Percentiles rank a stretch among this genome's conserved stretches.
Conservation (phyloP, 2,329 filamentous ascomycete species). For the Bipolaris cookei region DNA sequence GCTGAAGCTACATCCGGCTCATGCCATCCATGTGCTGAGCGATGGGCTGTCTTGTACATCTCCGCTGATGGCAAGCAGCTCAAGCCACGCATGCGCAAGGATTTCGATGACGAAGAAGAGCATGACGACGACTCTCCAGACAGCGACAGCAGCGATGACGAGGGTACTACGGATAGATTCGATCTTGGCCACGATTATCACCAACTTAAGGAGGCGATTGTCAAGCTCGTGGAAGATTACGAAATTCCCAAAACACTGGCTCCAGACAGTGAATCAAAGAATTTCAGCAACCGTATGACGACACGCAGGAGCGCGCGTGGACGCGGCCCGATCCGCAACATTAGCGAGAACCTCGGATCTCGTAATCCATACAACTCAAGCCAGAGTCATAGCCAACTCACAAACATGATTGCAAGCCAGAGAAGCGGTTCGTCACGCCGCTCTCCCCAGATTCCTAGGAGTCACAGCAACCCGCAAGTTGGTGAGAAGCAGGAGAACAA, state of each 20-base stretch:
- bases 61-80: conserved; percentile 73
- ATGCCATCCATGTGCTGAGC: conserved; percentile 80
- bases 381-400: conserved; percentile 45
- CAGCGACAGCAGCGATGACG: conserved; percentile 57
- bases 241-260: conserved; percentile 75
- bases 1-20: conserved; percentile 68
- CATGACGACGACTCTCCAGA: conserved; percentile 65
- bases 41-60: conserved; percentile 83
- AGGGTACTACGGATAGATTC: conserved; percentile 51
- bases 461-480: conserved; percentile 50
- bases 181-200: conserved; percentile 81
- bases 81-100: conserved; percentile 75
- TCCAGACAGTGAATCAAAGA: conserved; percentile 64
- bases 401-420: conserved; percentile 48
- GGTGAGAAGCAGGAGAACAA: conserved; percentile 48
- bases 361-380: conserved; percentile 58
- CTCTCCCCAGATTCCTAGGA: conserved; percentile 48
- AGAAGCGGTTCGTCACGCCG: conserved; percentile 44
- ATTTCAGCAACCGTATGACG: conserved; percentile 74
- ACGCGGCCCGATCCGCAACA: conserved; percentile 31
- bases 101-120: conserved; percentile 67
- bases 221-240: conserved; percentile 81
- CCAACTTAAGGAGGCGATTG: conserved; percentile 77
- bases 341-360: conserved; percentile 50
- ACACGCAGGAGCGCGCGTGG: conserved; percentile 46